Conservation (phyloP, 164 flowering plant genomes). For the Stephania japonica region DNA sequence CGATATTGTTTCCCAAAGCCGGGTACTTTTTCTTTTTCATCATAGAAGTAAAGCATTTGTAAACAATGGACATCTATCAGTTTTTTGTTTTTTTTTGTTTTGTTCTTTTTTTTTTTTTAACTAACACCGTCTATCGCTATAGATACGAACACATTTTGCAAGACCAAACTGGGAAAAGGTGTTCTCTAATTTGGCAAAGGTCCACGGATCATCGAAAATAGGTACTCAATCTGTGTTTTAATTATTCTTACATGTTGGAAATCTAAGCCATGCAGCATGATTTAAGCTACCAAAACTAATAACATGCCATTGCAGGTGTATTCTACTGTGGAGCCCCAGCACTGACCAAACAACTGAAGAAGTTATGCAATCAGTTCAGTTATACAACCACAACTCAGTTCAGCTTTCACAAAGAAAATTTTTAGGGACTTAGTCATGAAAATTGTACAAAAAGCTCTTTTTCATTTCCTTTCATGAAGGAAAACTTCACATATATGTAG, state of each 20-base stretch:
- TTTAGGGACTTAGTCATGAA: conserved; percentile 29
- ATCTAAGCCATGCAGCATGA: background rate
- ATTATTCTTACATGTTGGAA: background rate
- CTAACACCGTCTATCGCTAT: conserved; percentile 18
- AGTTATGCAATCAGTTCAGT: conserved; percentile 71
- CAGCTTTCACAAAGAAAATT: conserved; percentile 89
- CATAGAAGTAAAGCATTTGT: background rate
- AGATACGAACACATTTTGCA: conserved; percentile 91
- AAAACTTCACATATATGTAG: background rate
- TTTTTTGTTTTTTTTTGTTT: no score
- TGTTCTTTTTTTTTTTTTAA: no score
- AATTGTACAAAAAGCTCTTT: background rate
- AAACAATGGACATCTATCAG: no score
- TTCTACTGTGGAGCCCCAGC: conserved; percentile 87
- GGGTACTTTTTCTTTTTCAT: conserved; percentile 38
- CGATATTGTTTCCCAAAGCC: conserved; percentile 80
- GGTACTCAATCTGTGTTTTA: conserved; percentile 35
- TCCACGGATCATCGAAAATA: conserved; percentile 47
- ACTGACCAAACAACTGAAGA: conserved; percentile 46
- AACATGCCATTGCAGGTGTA: conserved; percentile 54
- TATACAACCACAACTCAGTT: conserved; percentile 61
- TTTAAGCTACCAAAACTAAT: background rate
- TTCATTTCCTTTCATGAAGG: background rate
- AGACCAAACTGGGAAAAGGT: conserved; percentile 96
- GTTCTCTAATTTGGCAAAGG: conserved; percentile 46